Base-by-base conservation (phyloP, 2,329 filamentous ascomycete genomes). In the Neofusicoccum parvum region DNA sequence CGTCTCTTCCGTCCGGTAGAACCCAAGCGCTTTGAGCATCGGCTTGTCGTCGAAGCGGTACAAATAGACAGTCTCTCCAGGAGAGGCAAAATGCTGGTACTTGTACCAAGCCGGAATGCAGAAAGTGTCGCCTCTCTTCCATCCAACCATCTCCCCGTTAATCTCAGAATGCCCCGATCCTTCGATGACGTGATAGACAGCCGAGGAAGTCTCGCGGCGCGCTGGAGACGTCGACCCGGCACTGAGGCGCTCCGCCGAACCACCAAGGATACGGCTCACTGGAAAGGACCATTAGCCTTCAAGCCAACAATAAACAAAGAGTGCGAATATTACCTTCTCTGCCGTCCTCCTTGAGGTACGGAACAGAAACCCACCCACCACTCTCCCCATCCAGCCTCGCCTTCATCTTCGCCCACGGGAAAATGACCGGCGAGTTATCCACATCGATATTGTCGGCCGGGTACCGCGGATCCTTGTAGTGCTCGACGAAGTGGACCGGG, bases 11-110 rank as follows among this genome's bases (percentile, higher is more conserved):
- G 69, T 70, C 2, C 82, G 73, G 68, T 85, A 86, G 63, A 86
- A 85, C 0, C 84, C 85, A 37, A 87, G 71, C 0, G 80, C 74
- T 11, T 75, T 79, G 2, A 86, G 72, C 83, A 87, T 85, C 0
- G 84, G 84, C 73, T 80, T 82, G 67, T 87, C 85, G 67, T 85
- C 80, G 67, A 86, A 86, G 0, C 81, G 76, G 67, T 85, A 86
- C 34, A 87, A 67, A 69, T 87, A 86, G 0, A 81, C 80, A 0
- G 72, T 73, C 15, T 37, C 58, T 0, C 15, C 56, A 23, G 27
- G 41, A 2, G 27, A 72, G 1, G 83, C 80, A 62, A 79, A 78
- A 68, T 86, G 83, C 69, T 83, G 77, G 66, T 83, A 85, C 12
- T 66, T 70, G 58, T 84, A 73, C 85, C 85, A 87, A 0, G 83